Evolutionary conservation across 768 basidiomycete species (phyloP), one percentile per base, ranked within the genome.

Genomic region (Lentinula sp.): DNA sequence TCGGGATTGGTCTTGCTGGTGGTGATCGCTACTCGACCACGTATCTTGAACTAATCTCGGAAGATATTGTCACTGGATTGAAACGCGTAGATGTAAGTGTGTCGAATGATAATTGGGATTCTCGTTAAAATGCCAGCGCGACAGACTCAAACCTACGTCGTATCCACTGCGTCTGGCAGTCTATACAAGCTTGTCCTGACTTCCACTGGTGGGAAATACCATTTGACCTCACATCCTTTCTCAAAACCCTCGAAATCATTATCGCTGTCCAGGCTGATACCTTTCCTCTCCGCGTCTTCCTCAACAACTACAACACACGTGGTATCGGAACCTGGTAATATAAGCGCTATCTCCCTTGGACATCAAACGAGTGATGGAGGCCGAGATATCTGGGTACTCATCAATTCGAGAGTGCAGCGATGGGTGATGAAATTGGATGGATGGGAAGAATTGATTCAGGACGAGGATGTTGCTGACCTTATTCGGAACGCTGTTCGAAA

Each of bases 1-100:
- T 95, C 46, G 87, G 87, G 4, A 90, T 88, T 61, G 91, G 91
- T 15, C 81, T 93, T 13, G 89, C 91, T 2, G 91, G 91, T 12
- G 91, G 90, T 8, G 83, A 89, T 41, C 84, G 85, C 62, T 88
- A 79, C 67, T 78, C 79, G 9, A 79, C 81, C 32, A 73, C 79
- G 4, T 66, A 77, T 9, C 65, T 90, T 54, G 76, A 79, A 20
- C 71, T 91, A 50, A 74, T 74, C 33, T 64, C 76, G 4, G 81
- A 79, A 1, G 90, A 92, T 68, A 76, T 77, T 51, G 79, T 89
- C 13, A 89, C 88, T 3, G 85, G 82, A 64, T 70, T 92, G n/a
- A 75, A 83, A 59, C 83, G 89, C 36, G 77, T 81, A 43, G 83
- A 89, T 68, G 86, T 89, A 68, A 70, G 86, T 70, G 51, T 18